A percentile compares a stretch with the other conserved stretches of the same genome.
Evolutionary conservation across 2,329 filamentous ascomycete species (phyloP).

Genomic region (Neofusicoccum sp.): DNA sequence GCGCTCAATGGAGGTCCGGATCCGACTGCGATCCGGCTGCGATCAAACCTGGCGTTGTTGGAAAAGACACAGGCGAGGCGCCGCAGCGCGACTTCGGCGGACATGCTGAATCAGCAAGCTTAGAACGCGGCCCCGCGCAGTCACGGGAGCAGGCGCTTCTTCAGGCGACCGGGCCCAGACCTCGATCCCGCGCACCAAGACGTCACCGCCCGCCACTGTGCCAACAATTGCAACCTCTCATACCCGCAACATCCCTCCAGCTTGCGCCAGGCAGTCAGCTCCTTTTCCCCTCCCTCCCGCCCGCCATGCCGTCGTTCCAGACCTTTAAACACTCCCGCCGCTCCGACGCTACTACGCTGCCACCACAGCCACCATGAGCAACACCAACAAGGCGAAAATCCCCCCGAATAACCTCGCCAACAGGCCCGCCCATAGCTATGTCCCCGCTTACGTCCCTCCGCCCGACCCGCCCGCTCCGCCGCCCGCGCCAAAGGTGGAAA

Average conservation of each 20-base stretch:
- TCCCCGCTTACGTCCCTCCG: constrained; percentile 5
- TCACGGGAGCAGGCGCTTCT: neutral
- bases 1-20: too few relatives aligned
- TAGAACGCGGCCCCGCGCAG: neutral
- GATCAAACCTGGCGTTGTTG: neutral
- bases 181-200: neutral
- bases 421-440: constrained; percentile 3
- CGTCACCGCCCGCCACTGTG: neutral
- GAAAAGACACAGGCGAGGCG: too few relatives aligned
- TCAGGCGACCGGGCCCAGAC: neutral
- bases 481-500: constrained; percentile 12
- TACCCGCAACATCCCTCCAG: neutral
- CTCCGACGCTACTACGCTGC: too few relatives aligned
- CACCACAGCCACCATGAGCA: constrained; percentile 12
- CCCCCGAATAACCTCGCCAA: neutral
- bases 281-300: neutral
- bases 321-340: neutral
- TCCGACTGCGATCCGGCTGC: neutral
- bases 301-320: neutral
- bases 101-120: neutral
- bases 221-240: neutral
- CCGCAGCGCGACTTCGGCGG: neutral
- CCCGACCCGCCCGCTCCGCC: neutral
- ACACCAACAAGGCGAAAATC: neutral
- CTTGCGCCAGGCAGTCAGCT: neutral